Percentiles rank a stretch among this genome's conserved stretches.
Conservation (phyloP, 768 basidiomycete genomes). For the Porpolomopsis calyptriformis region DNA sequence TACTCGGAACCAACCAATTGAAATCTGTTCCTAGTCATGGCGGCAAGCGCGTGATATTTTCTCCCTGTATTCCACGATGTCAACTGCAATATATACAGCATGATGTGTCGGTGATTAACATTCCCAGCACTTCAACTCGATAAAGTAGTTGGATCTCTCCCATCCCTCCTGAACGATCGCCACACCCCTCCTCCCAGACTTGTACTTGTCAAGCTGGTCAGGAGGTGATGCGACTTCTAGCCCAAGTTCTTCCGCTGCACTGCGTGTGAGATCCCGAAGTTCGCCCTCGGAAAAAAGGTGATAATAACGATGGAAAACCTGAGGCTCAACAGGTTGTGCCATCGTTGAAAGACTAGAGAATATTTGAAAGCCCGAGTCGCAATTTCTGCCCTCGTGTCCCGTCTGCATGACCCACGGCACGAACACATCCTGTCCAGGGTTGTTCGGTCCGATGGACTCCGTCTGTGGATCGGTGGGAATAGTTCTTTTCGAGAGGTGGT, state of each 20-base stretch:
- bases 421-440: constrained; percentile 65
- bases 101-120: neutral
- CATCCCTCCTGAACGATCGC: constrained; percentile 67
- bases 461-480: constrained; percentile 29
- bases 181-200: constrained; percentile 37
- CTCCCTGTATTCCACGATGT: constrained; percentile 23
- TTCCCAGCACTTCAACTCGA: constrained; percentile 62
- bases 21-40: constrained; percentile 58
- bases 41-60: constrained; percentile 68
- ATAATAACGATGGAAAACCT: constrained; percentile 82
- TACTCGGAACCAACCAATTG: neutral
- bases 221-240: constrained; percentile 31
- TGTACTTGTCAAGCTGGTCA: neutral
- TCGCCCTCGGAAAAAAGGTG: constrained; percentile 90
- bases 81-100: neutral
- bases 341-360: neutral
- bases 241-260: constrained; percentile 51
- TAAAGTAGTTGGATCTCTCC: constrained; percentile 85
- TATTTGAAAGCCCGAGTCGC: constrained; percentile 3
- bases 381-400: constrained; percentile 15
- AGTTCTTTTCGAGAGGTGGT: constrained; percentile 65
- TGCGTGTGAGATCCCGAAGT: constrained; percentile 45
- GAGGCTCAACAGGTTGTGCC: constrained; percentile 14
- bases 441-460: neutral
- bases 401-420: constrained; percentile 76